These are phyloP conservation scores for Karstenula rhodostoma DNA, from an alignment of 2,329 filamentous ascomycete species.

Conservation along the genomic window DNA sequence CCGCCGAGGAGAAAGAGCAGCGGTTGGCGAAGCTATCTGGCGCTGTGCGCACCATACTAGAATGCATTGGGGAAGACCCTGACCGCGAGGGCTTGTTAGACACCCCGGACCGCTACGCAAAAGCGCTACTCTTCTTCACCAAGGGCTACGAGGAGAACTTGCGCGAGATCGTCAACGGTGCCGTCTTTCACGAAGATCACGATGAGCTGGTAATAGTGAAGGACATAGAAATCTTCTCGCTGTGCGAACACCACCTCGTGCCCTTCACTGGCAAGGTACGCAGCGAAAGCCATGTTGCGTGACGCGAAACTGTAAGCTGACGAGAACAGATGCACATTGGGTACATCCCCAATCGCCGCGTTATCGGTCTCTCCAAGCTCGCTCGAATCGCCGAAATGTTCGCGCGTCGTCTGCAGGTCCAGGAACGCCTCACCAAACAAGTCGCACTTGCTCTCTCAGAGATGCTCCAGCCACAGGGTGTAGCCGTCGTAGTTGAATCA, in stretches of 20 bases:
- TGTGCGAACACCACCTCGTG: constrained; percentile 97
- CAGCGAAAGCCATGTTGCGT: constrained; percentile 14
- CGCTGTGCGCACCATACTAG: constrained; percentile 69
- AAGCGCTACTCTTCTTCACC: constrained; percentile 94
- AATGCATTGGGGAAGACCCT: constrained; percentile 72
- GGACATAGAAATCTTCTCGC: constrained; percentile 92
- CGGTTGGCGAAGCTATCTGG: constrained; percentile 68
- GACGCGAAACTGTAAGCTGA: constrained; percentile 17
- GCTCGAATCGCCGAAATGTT: constrained; percentile 98
- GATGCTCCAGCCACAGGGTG: constrained; percentile 89
- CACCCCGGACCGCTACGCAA: constrained; percentile 86
- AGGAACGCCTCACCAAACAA: constrained; percentile 95
- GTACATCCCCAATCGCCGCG: constrained; percentile 90
- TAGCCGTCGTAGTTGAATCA: constrained; percentile 97
- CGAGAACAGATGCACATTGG: constrained; percentile 89
- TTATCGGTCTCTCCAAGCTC: constrained; percentile 94
- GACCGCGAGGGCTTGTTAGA: constrained; percentile 69
- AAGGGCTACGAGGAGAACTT: constrained; percentile 97
- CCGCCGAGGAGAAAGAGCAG: constrained; percentile 64
- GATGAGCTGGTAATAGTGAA: constrained; percentile 98
- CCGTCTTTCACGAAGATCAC: constrained; percentile 95
- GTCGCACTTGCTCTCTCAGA: constrained; percentile 94
- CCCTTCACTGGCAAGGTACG: constrained; percentile 92
- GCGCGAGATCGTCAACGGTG: constrained; percentile 87
- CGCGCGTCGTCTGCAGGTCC: constrained; percentile 88